A percentile compares a stretch with the other conserved stretches of the same genome.
phyloP scores from a whole-genome alignment of 2,329 filamentous ascomycete species.

The Talaromyces sp. region DNA sequence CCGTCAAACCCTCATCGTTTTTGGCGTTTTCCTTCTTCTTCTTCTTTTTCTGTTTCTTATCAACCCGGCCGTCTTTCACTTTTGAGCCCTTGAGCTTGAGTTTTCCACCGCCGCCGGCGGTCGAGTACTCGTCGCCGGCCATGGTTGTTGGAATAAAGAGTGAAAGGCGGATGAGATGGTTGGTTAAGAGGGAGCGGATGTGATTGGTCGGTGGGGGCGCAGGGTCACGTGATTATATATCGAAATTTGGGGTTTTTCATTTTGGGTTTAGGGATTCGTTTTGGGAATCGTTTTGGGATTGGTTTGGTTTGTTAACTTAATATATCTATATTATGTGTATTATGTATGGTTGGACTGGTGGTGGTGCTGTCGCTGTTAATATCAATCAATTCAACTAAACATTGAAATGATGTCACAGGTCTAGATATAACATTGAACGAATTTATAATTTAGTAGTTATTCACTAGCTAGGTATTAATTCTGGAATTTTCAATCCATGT shows the following conservation, averaged over 20 bases:
- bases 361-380: no score
- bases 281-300: background rate
- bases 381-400: no score
- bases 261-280: background rate
- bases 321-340: no score
- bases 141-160: background rate
- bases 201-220: background rate
- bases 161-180: background rate
- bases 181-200: background rate
- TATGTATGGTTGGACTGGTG: no score
- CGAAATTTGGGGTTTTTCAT: background rate
- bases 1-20: background rate
- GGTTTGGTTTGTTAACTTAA: background rate
- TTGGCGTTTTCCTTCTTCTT: constrained; percentile 16
- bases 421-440: no score
- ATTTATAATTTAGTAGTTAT: no score
- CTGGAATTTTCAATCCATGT: no score
- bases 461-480: no score
- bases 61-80: constrained; percentile 46
- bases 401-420: no score
- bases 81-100: constrained; percentile 80
- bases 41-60: constrained; percentile 49
- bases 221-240: background rate
- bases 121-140: constrained; percentile 61
- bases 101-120: constrained; percentile 62